phyloP scores from a whole-genome alignment of 2,329 filamentous ascomycete genomes.

The Sporothrix protearum region DNA sequence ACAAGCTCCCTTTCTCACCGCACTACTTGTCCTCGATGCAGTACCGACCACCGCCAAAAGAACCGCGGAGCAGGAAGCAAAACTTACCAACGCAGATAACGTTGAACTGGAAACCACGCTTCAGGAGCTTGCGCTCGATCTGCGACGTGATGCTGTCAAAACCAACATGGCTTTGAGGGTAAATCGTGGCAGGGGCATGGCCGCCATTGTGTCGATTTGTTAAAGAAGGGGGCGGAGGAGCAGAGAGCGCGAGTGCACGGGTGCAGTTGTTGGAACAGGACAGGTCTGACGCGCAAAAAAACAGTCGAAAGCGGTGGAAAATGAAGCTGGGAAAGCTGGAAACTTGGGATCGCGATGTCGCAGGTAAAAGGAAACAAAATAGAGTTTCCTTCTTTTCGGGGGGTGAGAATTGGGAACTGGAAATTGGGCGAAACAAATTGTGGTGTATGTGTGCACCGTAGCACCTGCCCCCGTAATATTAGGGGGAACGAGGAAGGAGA shows the following conservation, averaged over 20 bases:
- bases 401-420: constrained; percentile 21
- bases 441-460: constrained; percentile 21
- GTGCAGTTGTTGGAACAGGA: background rate
- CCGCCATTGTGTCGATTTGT: constrained; percentile 44
- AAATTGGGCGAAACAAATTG: constrained; percentile 26
- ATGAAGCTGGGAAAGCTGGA: constrained; percentile 2
- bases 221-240: background rate
- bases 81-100: constrained; percentile 89
- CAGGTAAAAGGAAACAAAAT: constrained; percentile 22
- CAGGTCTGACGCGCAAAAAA: background rate
- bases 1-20: background rate
- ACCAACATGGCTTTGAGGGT: constrained; percentile 96
- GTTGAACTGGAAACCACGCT: constrained; percentile 99
- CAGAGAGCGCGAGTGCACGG: constrained; percentile 13
- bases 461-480: constrained; percentile 23
- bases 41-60: background rate
- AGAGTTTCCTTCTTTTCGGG: constrained; percentile 18
- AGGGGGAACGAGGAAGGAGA: constrained; percentile 19
- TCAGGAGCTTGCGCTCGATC: constrained; percentile 99
- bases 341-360: constrained; percentile 22
- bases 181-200: constrained; percentile 70
- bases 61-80: background rate
- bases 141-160: constrained; percentile 99
- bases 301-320: constrained; percentile 8
- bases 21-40: background rate